A percentile compares a stretch with the other conserved stretches of the same genome.
Evolutionary conservation across 192 early-diverging fungal genomes (phyloP).

Genomic region (Umbelopsis sp.): DNA sequence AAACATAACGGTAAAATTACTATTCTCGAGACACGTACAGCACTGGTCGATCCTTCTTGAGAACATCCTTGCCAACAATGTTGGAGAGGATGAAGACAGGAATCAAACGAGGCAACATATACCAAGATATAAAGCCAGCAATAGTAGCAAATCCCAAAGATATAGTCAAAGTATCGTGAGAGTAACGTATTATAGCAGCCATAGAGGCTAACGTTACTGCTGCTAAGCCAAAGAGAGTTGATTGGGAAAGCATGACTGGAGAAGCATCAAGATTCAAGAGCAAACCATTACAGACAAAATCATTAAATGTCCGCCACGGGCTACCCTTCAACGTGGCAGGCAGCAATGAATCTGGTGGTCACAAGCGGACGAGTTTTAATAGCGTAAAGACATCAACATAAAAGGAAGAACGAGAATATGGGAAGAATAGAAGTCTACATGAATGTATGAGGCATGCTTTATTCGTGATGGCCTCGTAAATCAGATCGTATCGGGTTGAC

Average conservation of each 20-base stretch:
- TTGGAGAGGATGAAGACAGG: slow-evolving; percentile 78
- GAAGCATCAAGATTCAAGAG: background rate
- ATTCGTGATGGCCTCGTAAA: slow-evolving; percentile 42
- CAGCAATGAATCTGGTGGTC: background rate
- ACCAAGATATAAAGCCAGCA: slow-evolving; percentile 74
- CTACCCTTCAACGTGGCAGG: background rate
- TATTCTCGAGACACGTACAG: slow-evolving; percentile 51
- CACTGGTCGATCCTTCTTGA: slow-evolving; percentile 73
- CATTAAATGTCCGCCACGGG: slow-evolving; percentile 1
- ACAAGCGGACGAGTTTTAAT: background rate
- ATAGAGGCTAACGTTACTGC: slow-evolving; percentile 35
- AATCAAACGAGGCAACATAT: slow-evolving; percentile 63
- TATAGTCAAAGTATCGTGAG: slow-evolving; percentile 75
- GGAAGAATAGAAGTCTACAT: background rate
- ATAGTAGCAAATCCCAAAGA: slow-evolving; percentile 68
- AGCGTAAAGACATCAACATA: background rate
- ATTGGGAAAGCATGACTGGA: slow-evolving; percentile 13
- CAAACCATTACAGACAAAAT: background rate
- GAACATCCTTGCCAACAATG: slow-evolving; percentile 77
- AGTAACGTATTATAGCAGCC: slow-evolving; percentile 56
- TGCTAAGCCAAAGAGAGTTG: slow-evolving; percentile 18
- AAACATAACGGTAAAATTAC: background rate
- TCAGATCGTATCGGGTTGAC: slow-evolving; percentile 74
- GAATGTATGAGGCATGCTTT: background rate
- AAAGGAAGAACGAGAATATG: background rate